Evolutionary conservation across 2,329 filamentous ascomycete species (phyloP), one percentile per base, ranked within the genome.

Genomic region (Penicillium sp.): DNA sequence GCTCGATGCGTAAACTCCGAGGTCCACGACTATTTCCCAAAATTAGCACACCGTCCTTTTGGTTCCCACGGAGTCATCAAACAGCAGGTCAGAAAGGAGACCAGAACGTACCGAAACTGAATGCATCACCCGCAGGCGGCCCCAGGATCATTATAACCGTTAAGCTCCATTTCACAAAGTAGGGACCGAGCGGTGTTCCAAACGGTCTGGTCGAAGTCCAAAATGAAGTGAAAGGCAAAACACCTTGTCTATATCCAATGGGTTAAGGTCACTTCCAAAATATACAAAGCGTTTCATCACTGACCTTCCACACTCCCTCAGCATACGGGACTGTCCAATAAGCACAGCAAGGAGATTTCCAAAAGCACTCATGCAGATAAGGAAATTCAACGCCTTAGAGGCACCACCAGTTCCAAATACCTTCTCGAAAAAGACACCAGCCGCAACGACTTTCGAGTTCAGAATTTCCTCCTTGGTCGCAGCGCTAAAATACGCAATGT

Each of bases 201-300:
- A 88, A 87, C 0, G 86, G 86, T 55, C 78, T 79, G 0, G 85
- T 88, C 0, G 82, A 85, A 0, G 83, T 84, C 85, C 86, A 89
- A 59, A 88, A 84, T 1, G 71, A 70, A 1, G 85, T 79, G n/a
- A 71, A 87, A 0, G 85, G 85, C 2, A 88, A 75, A 0, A 87
- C 83, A 7, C 85, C 85, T 73, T 87, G 84, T 58, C 82, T 33
- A n/a, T 13, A 8, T 23, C 2, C 4, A 47, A 21, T 0, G 49
- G 13, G 15, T 29, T 29, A 33, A 29, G 1, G 9, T 17, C 17
- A 21, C 12, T 8, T 12, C 25, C 15, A 27, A 41, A 31, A 7
- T 9, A 0, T 46, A 8, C 17, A 12, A 2, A 51, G 67, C 49
- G 3, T 0, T 25, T 23, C 2, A 9, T 27, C 6, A 49, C 50